These are phyloP conservation scores for Lagerstroemia speciosa DNA, from an alignment of 345 rosid genomes.

Conservation along the genomic window DNA sequence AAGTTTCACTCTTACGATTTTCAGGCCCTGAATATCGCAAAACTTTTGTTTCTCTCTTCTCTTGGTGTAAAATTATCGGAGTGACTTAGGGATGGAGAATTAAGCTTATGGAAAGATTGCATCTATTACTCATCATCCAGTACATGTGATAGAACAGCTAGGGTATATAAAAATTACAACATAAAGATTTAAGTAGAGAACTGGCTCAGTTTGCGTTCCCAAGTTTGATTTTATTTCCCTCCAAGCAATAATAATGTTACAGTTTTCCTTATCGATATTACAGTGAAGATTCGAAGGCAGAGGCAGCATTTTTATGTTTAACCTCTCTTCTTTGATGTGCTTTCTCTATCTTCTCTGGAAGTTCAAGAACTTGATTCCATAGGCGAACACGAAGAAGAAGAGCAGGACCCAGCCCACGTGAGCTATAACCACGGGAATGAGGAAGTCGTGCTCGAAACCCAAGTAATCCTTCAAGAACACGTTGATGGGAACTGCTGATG, in stretches of 20 bases:
- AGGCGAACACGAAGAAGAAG: conserved; percentile 33
- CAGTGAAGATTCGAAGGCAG: not conserved
- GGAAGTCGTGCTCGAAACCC: conserved; percentile 29
- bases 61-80: no score
- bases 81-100: no score
- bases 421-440: conserved; percentile 22
- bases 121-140: no score
- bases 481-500: conserved; percentile 1
- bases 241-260: not conserved
- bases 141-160: not conserved
- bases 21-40: not conserved
- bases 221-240: no score
- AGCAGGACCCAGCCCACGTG: conserved; percentile 31
- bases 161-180: not conserved
- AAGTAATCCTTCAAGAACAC: conserved; percentile 18
- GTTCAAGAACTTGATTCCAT: conserved; percentile 35
- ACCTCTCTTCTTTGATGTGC: not conserved
- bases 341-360: conserved; percentile 29
- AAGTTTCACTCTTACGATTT: not conserved
- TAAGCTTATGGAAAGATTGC: not conserved
- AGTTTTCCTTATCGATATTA: no score
- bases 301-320: conserved; percentile 4
- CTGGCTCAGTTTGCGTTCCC: no score
- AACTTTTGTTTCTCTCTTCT: not conserved
- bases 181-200: no score